phyloP scores from a whole-genome alignment of 495 filamentous ascomycete genomes.

The Platismatia glauca region DNA sequence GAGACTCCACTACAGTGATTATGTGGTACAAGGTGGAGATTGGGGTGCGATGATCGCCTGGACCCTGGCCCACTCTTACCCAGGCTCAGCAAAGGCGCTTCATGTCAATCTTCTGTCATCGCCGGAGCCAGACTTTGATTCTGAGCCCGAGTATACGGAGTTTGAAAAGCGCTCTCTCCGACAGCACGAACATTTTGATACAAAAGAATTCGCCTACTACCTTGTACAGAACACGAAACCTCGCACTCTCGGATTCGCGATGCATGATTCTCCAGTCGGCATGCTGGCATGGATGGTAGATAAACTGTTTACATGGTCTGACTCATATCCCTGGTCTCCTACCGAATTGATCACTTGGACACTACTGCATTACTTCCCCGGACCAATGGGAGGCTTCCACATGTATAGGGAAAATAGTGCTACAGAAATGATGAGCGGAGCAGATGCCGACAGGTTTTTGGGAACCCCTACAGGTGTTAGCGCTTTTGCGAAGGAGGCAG shows the following conservation, averaged over 20 bases:
- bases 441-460: constrained; percentile 7
- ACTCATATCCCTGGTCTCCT: constrained; percentile 25
- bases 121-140: background rate
- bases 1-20: constrained; percentile 12
- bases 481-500: constrained; percentile 26
- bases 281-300: constrained; percentile 29
- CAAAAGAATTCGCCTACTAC: constrained; percentile 21
- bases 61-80: constrained; percentile 24
- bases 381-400: constrained; percentile 20
- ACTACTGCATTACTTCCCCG: constrained; percentile 28
- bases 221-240: constrained; percentile 23
- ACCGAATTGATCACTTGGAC: constrained; percentile 27
- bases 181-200: constrained; percentile 17
- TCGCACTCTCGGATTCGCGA: constrained; percentile 23
- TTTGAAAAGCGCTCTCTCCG: constrained; percentile 18
- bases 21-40: constrained; percentile 31
- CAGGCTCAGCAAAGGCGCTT: constrained; percentile 15
- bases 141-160: constrained; percentile 19
- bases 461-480: constrained; percentile 22
- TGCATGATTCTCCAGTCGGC: constrained; percentile 26
- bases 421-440: constrained; percentile 7
- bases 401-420: constrained; percentile 25
- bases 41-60: constrained; percentile 28
- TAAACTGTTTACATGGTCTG: constrained; percentile 25
- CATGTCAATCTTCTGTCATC: background rate